A percentile compares a stretch with the other conserved stretches of the same genome.
Conservation (phyloP, 2,329 filamentous ascomycete genomes). For the Colletotrichum truncatum region DNA sequence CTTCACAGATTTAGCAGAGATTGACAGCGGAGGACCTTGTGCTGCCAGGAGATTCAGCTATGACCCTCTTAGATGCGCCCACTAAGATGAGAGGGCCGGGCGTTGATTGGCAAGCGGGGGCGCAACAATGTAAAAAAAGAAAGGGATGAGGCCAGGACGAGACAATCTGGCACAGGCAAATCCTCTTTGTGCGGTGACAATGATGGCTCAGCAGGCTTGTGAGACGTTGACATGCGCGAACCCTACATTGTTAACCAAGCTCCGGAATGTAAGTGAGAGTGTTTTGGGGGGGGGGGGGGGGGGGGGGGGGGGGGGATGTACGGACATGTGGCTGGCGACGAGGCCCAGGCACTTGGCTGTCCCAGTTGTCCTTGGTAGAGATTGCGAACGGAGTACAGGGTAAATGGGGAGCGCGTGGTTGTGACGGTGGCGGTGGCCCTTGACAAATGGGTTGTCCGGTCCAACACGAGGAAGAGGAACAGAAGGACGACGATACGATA, state of each 20-base stretch:
- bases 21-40: slow-evolving; percentile 6
- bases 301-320: too few species aligned
- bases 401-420: neutral
- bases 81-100: slow-evolving; percentile 6
- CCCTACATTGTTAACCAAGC: neutral
- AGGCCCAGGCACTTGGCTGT: too few species aligned
- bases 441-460: neutral
- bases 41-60: slow-evolving; percentile 9
- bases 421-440: neutral
- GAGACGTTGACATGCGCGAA: neutral
- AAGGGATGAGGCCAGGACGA: neutral
- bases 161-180: slow-evolving; percentile 2
- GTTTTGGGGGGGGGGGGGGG: too few species aligned
- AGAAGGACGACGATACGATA: neutral
- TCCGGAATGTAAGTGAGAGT: neutral
- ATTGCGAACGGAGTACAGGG: neutral
- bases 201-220: neutral
- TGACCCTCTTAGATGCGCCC: neutral
- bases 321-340: too few species aligned
- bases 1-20: neutral
- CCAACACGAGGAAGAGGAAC: neutral
- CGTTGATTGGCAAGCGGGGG: slow-evolving; percentile 1
- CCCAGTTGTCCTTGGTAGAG: neutral
- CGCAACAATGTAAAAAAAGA: neutral
- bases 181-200: neutral